A percentile compares a stretch with the other conserved stretches of the same genome.
These are phyloP conservation scores for Beauveria medogensis DNA, from an alignment of 2,329 filamentous ascomycete genomes.

Conservation along the genomic window DNA sequence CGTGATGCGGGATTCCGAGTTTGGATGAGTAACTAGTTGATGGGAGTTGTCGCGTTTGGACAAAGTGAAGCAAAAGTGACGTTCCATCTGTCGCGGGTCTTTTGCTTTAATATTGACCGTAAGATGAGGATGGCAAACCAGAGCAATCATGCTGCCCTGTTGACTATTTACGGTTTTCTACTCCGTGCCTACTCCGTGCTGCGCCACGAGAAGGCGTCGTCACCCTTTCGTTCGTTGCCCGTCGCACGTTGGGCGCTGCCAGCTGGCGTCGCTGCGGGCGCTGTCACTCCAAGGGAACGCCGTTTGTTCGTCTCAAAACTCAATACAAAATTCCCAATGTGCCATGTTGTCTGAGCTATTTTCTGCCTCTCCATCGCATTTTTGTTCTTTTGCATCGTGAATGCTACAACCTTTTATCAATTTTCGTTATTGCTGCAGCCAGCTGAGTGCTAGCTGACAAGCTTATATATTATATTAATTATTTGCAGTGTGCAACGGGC, in stretches of 20 bases:
- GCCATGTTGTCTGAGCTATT: no score
- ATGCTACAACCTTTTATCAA: no score
- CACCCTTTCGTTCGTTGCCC: background rate
- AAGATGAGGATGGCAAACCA: background rate
- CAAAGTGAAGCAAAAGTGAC: background rate
- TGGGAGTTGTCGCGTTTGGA: background rate
- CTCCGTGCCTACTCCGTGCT: background rate
- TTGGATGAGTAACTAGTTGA: no score
- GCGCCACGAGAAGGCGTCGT: background rate
- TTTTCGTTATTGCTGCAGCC: background rate
- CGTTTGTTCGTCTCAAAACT: background rate
- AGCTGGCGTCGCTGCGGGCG: no score
- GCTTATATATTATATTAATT: constrained; percentile 2
- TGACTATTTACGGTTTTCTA: no score
- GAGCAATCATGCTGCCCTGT: no score
- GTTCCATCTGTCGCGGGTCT: background rate
- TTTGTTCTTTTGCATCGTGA: background rate
- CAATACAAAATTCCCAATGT: background rate
- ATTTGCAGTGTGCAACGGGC: background rate
- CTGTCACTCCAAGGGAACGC: background rate
- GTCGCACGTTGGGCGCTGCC: no score
- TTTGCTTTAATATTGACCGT: background rate
- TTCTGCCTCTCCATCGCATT: background rate
- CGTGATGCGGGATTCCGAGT: no score
- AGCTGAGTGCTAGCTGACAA: constrained; percentile 3